These are phyloP conservation scores for Blastomyces parvus DNA, from an alignment of 2,329 filamentous ascomycete genomes.

Conservation along the genomic window DNA sequence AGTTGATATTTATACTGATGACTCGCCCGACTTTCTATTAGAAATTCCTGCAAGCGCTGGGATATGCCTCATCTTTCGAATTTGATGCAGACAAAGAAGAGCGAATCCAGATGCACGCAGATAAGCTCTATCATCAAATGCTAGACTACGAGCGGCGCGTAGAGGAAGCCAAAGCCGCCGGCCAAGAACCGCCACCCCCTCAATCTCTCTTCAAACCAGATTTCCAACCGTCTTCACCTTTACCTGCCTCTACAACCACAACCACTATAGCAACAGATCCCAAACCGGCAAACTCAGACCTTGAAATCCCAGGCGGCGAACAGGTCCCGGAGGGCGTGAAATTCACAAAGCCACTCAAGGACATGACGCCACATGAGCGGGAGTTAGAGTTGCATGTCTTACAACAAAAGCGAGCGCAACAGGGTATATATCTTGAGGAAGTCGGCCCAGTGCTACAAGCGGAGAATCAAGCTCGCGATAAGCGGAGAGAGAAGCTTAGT, in stretches of 20 bases:
- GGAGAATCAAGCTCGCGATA: conserved; percentile 29
- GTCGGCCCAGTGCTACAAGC: conserved; percentile 29
- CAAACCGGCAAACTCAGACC: conserved; percentile 12
- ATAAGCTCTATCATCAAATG: conserved; percentile 81
- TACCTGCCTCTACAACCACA: conserved; percentile 3
- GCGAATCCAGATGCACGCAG: conserved; percentile 90
- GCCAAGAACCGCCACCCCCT: conserved; percentile 34
- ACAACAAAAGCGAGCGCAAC: conserved; percentile 30
- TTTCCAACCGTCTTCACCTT: conserved; percentile 16
- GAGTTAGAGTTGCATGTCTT: conserved; percentile 36
- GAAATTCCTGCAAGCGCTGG: conserved; percentile 82
- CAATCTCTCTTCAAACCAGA: conserved; percentile 38
- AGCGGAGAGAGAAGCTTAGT: conserved; percentile 31
- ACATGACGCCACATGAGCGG: conserved; percentile 39
- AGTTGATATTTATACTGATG: background rate
- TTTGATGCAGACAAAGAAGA: conserved; percentile 63
- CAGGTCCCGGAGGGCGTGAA: conserved; percentile 28
- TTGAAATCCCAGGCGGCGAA: conserved; percentile 31
- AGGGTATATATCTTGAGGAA: conserved; percentile 29
- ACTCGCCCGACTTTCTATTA: conserved; percentile 25
- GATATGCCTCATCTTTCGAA: conserved; percentile 64
- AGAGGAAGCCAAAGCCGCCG: conserved; percentile 46
- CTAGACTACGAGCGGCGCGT: conserved; percentile 67
- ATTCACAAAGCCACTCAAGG: conserved; percentile 30
- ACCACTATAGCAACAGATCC: conserved; percentile 12